Base-by-base conservation (phyloP, 805 yeast species). In the Nakazawaea pomicola region DNA sequence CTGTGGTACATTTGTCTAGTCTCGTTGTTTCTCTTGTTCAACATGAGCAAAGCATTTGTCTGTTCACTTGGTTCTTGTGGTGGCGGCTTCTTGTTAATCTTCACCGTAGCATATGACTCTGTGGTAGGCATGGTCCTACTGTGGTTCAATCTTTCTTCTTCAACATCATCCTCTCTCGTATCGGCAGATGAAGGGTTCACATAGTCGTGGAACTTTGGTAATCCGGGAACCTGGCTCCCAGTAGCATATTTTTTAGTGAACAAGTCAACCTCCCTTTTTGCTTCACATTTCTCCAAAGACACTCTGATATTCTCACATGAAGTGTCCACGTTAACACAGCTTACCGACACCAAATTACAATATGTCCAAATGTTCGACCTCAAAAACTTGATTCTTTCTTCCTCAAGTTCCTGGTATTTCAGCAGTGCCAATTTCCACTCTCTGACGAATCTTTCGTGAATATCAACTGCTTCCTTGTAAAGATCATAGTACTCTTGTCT, bases 241-340 rank as follows among this genome's bases (percentile, higher is more conserved):
- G 95, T 83, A 5, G 80, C 83, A 48, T 68, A 68, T 25, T 64
- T 64, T 6, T 65, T 59, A 10, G 77, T 73, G 57, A 78, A 85
- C 2, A 60, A 57, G 21, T 65, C 64, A 16, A 84, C 63, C 48
- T 87, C 95, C 15, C 62, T 63, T 2, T 64, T 63, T 6, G 85
- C 76, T 15, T 78, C 81, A 49, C 89, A 80, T 38, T 74, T 70
- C 45, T 89, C 95, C 40, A 87, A 67, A 2, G 76, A 59, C 6
- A 77, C 56, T 42, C 96, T 72, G 11, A 89, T 73, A 39, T 67
- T 67, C 54, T 88, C 96, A 42, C 83, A 85, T 8, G 83, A 71
- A 46, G 77, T 81, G 54, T 88, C 96, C 52, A 82, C 84, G 33
- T 78, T 75, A 24, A 87, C 90, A 55, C 95, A 88, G 3, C 80